These are phyloP conservation scores for Solanum sitiens DNA, from an alignment of 257 asterid species.

Conservation along the genomic window DNA sequence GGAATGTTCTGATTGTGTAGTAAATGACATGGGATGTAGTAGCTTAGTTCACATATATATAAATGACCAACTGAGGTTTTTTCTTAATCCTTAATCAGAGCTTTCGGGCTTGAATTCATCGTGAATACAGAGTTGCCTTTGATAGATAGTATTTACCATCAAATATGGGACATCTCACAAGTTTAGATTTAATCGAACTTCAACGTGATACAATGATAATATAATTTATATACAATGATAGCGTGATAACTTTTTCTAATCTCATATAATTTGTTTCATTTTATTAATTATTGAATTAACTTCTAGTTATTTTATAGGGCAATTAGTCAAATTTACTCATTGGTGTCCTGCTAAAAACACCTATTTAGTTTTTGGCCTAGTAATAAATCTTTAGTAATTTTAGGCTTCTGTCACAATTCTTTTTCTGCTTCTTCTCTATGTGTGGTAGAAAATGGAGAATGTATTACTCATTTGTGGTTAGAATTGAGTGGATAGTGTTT, in stretches of 20 bases:
- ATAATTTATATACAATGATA: too few species aligned
- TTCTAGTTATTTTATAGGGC: not conserved
- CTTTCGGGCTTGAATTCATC: fast-evolving
- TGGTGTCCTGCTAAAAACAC: not conserved
- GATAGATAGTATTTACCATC: too few species aligned
- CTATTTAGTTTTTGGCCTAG: not conserved
- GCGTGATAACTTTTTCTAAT: too few species aligned
- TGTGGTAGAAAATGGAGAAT: not conserved
- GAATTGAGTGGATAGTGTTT: not conserved
- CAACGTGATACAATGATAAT: too few species aligned
- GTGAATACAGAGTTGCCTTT: too few species aligned
- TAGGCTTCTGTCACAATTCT: not conserved
- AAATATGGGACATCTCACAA: too few species aligned
- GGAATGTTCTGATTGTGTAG: not conserved
- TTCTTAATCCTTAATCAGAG: too few species aligned
- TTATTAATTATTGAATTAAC: not conserved
- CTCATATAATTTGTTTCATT: not conserved
- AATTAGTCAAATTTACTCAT: not conserved
- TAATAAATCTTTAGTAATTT: not conserved
- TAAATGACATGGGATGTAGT: not conserved
- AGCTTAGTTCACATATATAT: not conserved
- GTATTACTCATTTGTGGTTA: not conserved
- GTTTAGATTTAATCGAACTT: too few species aligned
- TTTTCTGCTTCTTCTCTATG: not conserved
- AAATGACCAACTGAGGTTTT: not conserved